Evolutionary conservation across 2,329 filamentous ascomycete genomes (phyloP).

Genomic region (Fusarium pseudoanthophilum): DNA sequence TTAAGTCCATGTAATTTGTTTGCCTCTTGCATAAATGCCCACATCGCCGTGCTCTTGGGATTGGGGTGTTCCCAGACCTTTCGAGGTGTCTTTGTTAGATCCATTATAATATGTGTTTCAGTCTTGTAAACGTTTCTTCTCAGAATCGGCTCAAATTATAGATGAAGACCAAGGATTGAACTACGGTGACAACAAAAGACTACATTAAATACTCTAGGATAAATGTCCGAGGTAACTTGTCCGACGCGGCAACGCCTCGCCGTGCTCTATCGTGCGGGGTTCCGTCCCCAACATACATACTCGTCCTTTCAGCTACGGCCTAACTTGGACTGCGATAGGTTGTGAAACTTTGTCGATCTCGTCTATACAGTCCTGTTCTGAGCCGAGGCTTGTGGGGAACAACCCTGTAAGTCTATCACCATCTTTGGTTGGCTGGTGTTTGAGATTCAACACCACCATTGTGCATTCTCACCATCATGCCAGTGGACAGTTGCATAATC

Average conservation of each 20-base stretch:
- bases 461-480: neutral
- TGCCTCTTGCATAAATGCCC: constrained; percentile 71
- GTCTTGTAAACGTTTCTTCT: neutral
- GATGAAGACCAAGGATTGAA: neutral
- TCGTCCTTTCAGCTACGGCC: constrained; percentile 1
- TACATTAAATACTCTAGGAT: constrained; percentile 2
- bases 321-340: neutral
- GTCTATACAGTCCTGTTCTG: neutral
- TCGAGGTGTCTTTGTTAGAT: constrained; percentile 56
- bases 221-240: constrained; percentile 36
- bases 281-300: constrained; percentile 6
- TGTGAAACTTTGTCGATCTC: constrained; percentile 25
- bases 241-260: constrained; percentile 1
- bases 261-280: constrained; percentile 36
- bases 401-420: neutral
- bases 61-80: constrained; percentile 77
- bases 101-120: constrained; percentile 39
- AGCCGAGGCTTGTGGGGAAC: constrained; percentile 31
- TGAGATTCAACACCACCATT: neutral
- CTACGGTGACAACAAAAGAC: neutral
- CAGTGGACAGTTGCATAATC: neutral
- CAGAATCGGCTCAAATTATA: neutral
- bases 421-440: neutral
- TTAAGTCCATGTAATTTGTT: constrained; percentile 67
- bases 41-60: constrained; percentile 72